Evolutionary conservation across 306 rosid species (phyloP).

Genomic region (Benincasa hispida): DNA sequence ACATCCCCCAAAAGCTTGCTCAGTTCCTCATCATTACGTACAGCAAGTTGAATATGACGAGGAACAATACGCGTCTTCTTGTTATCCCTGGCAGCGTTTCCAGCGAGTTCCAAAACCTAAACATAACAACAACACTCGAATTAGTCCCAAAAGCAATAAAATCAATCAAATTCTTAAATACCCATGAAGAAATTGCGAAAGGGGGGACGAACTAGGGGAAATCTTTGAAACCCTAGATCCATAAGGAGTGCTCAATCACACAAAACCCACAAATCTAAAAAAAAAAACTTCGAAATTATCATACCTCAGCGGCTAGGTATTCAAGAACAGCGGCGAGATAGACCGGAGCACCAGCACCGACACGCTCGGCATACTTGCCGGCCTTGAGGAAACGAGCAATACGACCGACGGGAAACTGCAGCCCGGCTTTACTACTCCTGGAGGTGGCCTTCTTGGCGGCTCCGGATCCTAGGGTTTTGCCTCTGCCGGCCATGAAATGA

Average conservation of each 20-base stretch:
- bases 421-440: conserved; percentile 77
- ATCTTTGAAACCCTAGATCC: background rate
- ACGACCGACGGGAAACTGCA: conserved; percentile 91
- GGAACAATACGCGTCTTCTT: conserved; percentile 91
- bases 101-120: conserved; percentile 84
- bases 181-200: background rate
- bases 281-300: background rate
- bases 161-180: background rate
- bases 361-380: conserved; percentile 86
- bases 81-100: conserved; percentile 87
- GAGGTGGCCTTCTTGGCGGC: conserved; percentile 74
- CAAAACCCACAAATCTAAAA: background rate
- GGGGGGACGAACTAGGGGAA: background rate
- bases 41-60: conserved; percentile 72
- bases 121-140: background rate
- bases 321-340: conserved; percentile 88
- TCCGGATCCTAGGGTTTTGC: conserved; percentile 66
- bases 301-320: conserved; percentile 87
- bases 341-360: conserved; percentile 92
- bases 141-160: background rate
- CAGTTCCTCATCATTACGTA: conserved; percentile 73
- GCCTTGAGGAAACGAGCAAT: conserved; percentile 80
- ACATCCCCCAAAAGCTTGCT: conserved; percentile 85
- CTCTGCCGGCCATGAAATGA: conserved; percentile 54
- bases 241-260: background rate